Evolutionary conservation across 2,329 filamentous ascomycete genomes (phyloP).

Genomic region (Ascochyta pisi): DNA sequence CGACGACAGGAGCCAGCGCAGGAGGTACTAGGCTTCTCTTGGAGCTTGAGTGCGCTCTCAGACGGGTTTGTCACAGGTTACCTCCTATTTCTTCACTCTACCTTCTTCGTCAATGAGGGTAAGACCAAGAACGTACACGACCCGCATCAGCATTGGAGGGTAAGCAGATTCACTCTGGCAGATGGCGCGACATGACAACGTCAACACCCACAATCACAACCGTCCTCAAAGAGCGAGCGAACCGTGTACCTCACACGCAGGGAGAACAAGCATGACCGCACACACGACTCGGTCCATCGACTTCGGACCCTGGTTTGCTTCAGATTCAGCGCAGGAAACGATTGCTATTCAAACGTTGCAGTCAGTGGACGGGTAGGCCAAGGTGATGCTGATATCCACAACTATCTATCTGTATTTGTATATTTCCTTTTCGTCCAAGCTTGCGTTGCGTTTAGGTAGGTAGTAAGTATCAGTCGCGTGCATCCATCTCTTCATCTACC

Average conservation of each 20-base stretch:
- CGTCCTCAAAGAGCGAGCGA: too few relatives aligned
- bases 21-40: conserved; percentile 59
- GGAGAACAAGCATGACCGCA: too few relatives aligned
- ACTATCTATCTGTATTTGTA: conserved; percentile 8
- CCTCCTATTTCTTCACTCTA: conserved; percentile 42
- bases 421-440: background rate
- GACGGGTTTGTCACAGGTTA: conserved; percentile 51
- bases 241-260: too few relatives aligned
- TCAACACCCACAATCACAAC: too few relatives aligned
- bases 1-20: conserved; percentile 73
- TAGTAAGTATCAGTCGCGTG: too few relatives aligned
- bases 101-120: conserved; percentile 45
- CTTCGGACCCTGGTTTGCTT: background rate
- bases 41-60: conserved; percentile 16
- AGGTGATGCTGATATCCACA: conserved; percentile 27
- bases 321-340: too few relatives aligned
- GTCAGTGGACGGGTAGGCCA: conserved; percentile 29
- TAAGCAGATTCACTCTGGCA: conserved; percentile 30
- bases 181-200: background rate
- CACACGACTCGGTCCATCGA: background rate
- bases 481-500: too few relatives aligned
- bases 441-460: background rate
- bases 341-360: too few relatives aligned
- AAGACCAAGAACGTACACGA: conserved; percentile 35
- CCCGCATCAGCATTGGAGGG: conserved; percentile 27